These are phyloP conservation scores for Suillus fuscotomentosus DNA, from an alignment of 768 basidiomycete species.

Conservation along the genomic window DNA sequence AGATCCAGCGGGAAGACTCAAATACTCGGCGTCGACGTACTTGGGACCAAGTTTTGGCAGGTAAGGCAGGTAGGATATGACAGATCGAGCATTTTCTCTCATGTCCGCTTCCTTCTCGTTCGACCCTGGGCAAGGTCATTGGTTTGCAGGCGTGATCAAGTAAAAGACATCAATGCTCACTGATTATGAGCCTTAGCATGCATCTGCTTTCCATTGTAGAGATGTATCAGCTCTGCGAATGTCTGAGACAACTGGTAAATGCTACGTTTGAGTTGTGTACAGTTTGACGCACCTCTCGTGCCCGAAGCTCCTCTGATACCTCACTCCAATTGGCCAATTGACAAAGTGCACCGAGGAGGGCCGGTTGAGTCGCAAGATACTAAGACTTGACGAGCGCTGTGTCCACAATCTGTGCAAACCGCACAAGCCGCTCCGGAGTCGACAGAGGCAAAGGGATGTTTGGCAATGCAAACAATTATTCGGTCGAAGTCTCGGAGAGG, in stretches of 20 bases:
- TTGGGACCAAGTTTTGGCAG: constrained; percentile 71
- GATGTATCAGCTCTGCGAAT: constrained; percentile 84
- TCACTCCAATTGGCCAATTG: constrained; percentile 97
- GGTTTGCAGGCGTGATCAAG: not conserved
- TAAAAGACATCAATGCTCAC: constrained; percentile 44
- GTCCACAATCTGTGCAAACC: constrained; percentile 92
- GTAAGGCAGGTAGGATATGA: constrained; percentile 83
- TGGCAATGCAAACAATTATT: constrained; percentile 77
- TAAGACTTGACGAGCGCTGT: constrained; percentile 95
- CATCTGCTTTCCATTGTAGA: constrained; percentile 96
- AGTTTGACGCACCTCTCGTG: constrained; percentile 59
- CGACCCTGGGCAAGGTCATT: constrained; percentile 47
- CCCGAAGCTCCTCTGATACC: constrained; percentile 79
- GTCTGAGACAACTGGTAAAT: constrained; percentile 50
- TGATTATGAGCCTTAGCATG: constrained; percentile 82
- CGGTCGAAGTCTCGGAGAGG: constrained; percentile 68
- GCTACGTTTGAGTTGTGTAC: not conserved
- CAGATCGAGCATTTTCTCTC: constrained; percentile 73
- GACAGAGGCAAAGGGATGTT: constrained; percentile 69
- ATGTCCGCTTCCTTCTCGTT: constrained; percentile 75
- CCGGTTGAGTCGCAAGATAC: constrained; percentile 68
- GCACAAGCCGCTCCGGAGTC: constrained; percentile 79
- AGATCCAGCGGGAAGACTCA: constrained; percentile 82
- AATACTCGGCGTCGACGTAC: constrained; percentile 76
- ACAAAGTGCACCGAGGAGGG: constrained; percentile 82